A percentile compares a stretch with the other conserved stretches of the same genome.
phyloP scores from a whole-genome alignment of 2,329 filamentous ascomycete species.

The Tolypocladium album region DNA sequence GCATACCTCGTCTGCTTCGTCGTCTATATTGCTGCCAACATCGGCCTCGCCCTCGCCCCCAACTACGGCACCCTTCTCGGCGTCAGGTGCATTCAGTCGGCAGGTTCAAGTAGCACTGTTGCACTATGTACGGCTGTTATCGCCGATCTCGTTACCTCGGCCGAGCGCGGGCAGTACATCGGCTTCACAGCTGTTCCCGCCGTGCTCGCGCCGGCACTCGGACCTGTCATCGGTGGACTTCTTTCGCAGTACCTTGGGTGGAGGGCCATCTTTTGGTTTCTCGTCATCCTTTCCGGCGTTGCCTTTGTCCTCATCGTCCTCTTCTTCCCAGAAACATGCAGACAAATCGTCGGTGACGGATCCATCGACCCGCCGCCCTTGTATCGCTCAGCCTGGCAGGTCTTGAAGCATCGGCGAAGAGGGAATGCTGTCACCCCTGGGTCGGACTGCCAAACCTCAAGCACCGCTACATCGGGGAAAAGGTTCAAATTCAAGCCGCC shows the following conservation, averaged over 20 bases:
- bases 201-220: slow-evolving; percentile 36
- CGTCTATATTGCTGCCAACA: slow-evolving; percentile 42
- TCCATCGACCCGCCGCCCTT: slow-evolving; percentile 28
- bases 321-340: slow-evolving; percentile 44
- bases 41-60: slow-evolving; percentile 39
- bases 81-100: slow-evolving; percentile 44
- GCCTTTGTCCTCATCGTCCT: slow-evolving; percentile 30
- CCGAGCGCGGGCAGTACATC: slow-evolving; percentile 51
- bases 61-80: slow-evolving; percentile 39
- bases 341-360: slow-evolving; percentile 40
- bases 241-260: slow-evolving; percentile 47
- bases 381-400: slow-evolving; percentile 24
- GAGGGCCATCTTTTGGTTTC: slow-evolving; percentile 52
- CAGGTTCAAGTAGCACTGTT: slow-evolving; percentile 48
- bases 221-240: slow-evolving; percentile 49
- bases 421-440: not conserved
- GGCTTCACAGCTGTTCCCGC: slow-evolving; percentile 37
- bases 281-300: slow-evolving; percentile 34
- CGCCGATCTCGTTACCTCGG: slow-evolving; percentile 50
- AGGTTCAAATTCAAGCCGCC: slow-evolving; percentile 25
- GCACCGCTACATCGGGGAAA: slow-evolving; percentile 6
- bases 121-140: slow-evolving; percentile 48
- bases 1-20: slow-evolving; percentile 42
- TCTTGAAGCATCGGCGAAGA: slow-evolving; percentile 11
- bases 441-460: slow-evolving; percentile 5